A percentile compares a stretch with the other conserved stretches of the same genome.
phyloP scores from a whole-genome alignment of 2,329 filamentous ascomycete genomes.

The Nannizzia gypsea region DNA sequence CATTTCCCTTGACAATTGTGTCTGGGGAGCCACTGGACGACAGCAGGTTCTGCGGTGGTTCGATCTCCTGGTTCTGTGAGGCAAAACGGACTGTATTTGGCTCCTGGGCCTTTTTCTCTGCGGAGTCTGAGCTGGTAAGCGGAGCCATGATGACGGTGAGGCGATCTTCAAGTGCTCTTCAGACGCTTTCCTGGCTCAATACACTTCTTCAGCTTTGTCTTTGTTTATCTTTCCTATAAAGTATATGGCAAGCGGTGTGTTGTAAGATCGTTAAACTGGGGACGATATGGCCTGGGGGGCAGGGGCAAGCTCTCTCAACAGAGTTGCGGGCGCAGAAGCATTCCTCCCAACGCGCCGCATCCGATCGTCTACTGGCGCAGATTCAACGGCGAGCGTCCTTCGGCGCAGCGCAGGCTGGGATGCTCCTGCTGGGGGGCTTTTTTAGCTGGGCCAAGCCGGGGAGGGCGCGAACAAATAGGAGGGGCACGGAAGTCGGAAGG shows the following conservation, averaged over 20 bases:
- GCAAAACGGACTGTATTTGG: slow-evolving; percentile 56
- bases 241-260: not conserved
- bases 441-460: not conserved
- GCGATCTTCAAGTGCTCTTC: not conserved
- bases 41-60: slow-evolving; percentile 34
- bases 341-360: not conserved
- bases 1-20: slow-evolving; percentile 10
- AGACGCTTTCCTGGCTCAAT: not conserved
- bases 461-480: slow-evolving; percentile 2
- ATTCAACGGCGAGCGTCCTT: not conserved
- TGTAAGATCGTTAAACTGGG: not conserved
- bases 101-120: not conserved
- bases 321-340: not conserved
- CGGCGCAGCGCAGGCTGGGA: not conserved
- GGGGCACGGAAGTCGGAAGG: not conserved
- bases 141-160: slow-evolving; percentile 7
- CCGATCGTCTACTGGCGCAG: not conserved
- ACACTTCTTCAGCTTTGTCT: not conserved
- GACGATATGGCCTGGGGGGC: not conserved
- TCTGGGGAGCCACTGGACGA: slow-evolving; percentile 17
- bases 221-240: too few species aligned
- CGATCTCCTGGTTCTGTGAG: slow-evolving; percentile 58
- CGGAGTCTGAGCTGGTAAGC: not conserved
- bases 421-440: slow-evolving; percentile 2
- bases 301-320: not conserved